These are phyloP conservation scores for Closterium sp. DNA, from an alignment of 139 green algal genomes.

Conservation along the genomic window DNA sequence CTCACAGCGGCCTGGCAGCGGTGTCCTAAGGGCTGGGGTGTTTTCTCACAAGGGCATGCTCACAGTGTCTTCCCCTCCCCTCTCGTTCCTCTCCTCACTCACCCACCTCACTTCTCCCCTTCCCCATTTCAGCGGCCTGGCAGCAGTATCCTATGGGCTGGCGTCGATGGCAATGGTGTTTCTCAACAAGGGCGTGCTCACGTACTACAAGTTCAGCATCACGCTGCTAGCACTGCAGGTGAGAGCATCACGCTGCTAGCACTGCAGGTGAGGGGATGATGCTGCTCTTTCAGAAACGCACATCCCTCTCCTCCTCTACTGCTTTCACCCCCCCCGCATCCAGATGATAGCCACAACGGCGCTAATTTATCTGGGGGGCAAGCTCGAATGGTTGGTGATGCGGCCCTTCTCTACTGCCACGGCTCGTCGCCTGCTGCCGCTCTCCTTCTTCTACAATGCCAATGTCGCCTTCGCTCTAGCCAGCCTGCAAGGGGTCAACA, in stretches of 20 bases:
- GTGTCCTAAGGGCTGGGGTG: conserved; percentile 41
- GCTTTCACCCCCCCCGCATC: too few species aligned
- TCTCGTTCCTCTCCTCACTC: not conserved
- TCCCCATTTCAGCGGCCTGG: not conserved
- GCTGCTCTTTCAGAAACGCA: too few species aligned
- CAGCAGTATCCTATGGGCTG: conserved; percentile 40
- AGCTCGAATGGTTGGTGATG: not conserved
- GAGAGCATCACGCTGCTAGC: conserved; percentile 34
- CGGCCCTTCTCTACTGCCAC: conserved; percentile 3
- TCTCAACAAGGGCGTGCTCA: conserved; percentile 54
- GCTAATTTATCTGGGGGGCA: not conserved
- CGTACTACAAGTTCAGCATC: not conserved
- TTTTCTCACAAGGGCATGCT: conserved; percentile 57
- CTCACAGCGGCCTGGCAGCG: not conserved
- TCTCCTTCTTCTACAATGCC: conserved; percentile 59
- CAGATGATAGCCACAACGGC: too few species aligned
- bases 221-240: not conserved
- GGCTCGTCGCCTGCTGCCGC: conserved; percentile 17
- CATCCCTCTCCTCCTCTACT: too few species aligned
- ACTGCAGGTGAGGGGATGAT: too few species aligned
- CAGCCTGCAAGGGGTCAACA: conserved; percentile 46
- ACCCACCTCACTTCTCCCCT: not conserved
- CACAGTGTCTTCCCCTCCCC: not conserved
- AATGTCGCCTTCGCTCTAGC: conserved; percentile 57
- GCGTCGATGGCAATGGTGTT: conserved; percentile 51